Evolutionary conservation across 306 rosid species (phyloP), one percentile per base, ranked within the genome.

Genomic region (Chamaecrista fasciculata): DNA sequence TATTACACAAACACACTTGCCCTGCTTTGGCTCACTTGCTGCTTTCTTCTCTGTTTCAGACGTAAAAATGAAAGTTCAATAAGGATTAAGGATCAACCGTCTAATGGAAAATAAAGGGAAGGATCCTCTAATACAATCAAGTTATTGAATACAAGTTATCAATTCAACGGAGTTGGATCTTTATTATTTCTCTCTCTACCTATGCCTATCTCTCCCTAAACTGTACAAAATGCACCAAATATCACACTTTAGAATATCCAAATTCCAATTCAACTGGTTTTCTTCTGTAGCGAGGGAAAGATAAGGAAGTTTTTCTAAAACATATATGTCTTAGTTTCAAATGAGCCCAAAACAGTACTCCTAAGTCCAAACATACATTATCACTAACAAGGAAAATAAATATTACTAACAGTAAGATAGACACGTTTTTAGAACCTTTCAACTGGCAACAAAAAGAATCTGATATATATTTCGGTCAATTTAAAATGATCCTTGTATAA

Each of bases 1-100:
- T 80, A 93, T 88, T 34, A 84, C 87, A 78, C 98, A 93, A 43
- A 69, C 64, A 52, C 97, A 90, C 85, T 74, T 90, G 84, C 72
- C 80, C 75, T 83, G 80, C 47, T 70, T 69, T 40, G 77, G 60
- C 26, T 90, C 77, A 3, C 57, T 71, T 44, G 77, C 78, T 16
- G 82, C 79, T 79, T 90, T 90, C 89, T 93, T 93, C 74, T 88
- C 98, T 90, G 96, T 62, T 44, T 60, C 33, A 80, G 31, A 52
- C 11, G 36, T 55, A 58, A 24, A 2, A 19, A 12, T 5, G 26
- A 68, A 46, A 23, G 59, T n/a, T 66, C 37, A 67, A 37, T 15
- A 61, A 71, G 39, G 15, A 47, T 61, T 15, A 61, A 71, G 39
- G 11, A 47, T 61, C 68, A 4, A 44, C 3, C 46, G 34, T 31